A percentile compares a stretch with the other conserved stretches of the same genome.
Conservation (phyloP, 129 eudicot species). For the Flaveria linearis region DNA sequence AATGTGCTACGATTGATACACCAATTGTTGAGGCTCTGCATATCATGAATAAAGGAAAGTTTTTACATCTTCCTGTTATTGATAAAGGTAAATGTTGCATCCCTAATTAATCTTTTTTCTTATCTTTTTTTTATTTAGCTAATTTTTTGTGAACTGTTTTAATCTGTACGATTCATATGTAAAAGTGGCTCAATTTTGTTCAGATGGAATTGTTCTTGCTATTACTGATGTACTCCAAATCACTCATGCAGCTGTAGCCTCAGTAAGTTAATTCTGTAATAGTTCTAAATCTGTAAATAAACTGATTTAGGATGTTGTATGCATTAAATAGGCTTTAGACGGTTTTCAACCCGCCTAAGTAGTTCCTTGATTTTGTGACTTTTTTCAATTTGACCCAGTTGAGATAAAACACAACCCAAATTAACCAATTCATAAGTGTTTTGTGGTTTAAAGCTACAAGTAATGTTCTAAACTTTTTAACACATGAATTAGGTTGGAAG, state of each 20-base stretch:
- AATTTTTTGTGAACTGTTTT: not conserved
- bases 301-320: conserved; percentile 6
- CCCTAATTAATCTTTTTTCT: not conserved
- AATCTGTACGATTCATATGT: conserved; percentile 20
- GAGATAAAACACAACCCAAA: not conserved
- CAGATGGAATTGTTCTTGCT: conserved; percentile 88
- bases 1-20: conserved; percentile 86
- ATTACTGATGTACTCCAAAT: conserved; percentile 87
- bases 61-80: conserved; percentile 93
- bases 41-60: conserved; percentile 91
- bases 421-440: not conserved
- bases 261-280: conserved; percentile 56
- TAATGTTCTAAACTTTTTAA: not conserved
- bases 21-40: conserved; percentile 96
- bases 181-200: conserved; percentile 19
- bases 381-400: not conserved
- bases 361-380: not conserved
- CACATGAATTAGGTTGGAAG: conserved; percentile 62
- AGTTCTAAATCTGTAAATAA: not conserved
- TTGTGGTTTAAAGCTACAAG: not conserved
- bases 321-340: not conserved
- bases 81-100: conserved; percentile 64
- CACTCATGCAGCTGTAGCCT: conserved; percentile 90
- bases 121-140: not conserved
- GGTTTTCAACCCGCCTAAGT: not conserved